Conservation (phyloP, 2,329 filamentous ascomycete species). For the Venturia aucupariae region DNA sequence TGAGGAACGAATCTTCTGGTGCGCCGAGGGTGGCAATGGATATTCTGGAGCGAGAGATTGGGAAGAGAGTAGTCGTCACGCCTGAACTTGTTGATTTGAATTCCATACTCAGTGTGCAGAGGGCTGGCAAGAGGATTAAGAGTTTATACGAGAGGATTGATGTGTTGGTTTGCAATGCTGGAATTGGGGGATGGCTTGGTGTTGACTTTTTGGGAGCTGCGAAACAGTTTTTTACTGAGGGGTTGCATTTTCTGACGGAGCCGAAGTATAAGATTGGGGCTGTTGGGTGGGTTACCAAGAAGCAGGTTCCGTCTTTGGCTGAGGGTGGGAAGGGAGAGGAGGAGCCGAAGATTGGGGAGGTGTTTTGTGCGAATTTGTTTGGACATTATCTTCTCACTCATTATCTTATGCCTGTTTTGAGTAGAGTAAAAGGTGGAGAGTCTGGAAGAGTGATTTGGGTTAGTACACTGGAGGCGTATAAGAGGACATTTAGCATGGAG, state of each 20-base stretch:
- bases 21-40: background rate
- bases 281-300: slow-evolving; percentile 44
- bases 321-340: slow-evolving; percentile 17
- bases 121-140: slow-evolving; percentile 42
- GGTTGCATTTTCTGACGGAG: slow-evolving; percentile 66
- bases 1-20: background rate
- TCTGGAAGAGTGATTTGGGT: slow-evolving; percentile 74
- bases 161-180: slow-evolving; percentile 75
- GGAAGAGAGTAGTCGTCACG: slow-evolving; percentile 39
- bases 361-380: slow-evolving; percentile 90
- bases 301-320: slow-evolving; percentile 36
- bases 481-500: slow-evolving; percentile 47
- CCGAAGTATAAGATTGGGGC: slow-evolving; percentile 65
- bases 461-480: slow-evolving; percentile 65
- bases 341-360: slow-evolving; percentile 60
- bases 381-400: slow-evolving; percentile 89
- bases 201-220: slow-evolving; percentile 58
- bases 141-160: slow-evolving; percentile 63
- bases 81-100: slow-evolving; percentile 51
- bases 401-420: slow-evolving; percentile 65
- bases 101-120: slow-evolving; percentile 45
- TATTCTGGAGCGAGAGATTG: slow-evolving; percentile 23
- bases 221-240: slow-evolving; percentile 50
- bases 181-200: slow-evolving; percentile 78
- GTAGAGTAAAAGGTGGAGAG: slow-evolving; percentile 31